Evolutionary conservation across 495 filamentous ascomycete species (phyloP).

Genomic region (Penicillium atrosanguineum): DNA sequence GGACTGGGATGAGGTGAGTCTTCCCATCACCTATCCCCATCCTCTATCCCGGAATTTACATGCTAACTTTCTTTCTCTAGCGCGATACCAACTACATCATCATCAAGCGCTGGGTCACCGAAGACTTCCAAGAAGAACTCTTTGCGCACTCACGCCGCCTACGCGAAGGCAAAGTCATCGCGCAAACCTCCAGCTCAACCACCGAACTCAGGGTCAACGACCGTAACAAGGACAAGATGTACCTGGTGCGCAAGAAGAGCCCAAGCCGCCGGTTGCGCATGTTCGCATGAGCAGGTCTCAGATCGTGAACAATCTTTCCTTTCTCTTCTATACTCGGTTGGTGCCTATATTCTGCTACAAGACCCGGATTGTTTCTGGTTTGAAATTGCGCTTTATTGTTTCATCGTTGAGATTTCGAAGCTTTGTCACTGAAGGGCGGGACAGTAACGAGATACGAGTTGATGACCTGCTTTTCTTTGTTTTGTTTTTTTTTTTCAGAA

Average conservation of each 20-base stretch:
- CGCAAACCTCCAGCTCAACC: slow-evolving; percentile 43
- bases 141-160: slow-evolving; percentile 68
- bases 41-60: neutral
- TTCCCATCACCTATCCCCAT: neutral
- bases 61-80: slow-evolving; percentile 7
- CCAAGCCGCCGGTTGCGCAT: slow-evolving; percentile 33
- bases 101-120: slow-evolving; percentile 73
- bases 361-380: slow-evolving; percentile 12
- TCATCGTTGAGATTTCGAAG: slow-evolving; percentile 25
- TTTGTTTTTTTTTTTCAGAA: slow-evolving; percentile 1
- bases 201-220: slow-evolving; percentile 52
- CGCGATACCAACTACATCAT: slow-evolving; percentile 68
- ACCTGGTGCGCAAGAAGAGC: slow-evolving; percentile 64
- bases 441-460: slow-evolving; percentile 29
- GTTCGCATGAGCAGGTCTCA: slow-evolving; percentile 16
- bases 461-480: slow-evolving; percentile 19
- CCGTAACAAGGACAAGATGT: slow-evolving; percentile 52
- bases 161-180: slow-evolving; percentile 50
- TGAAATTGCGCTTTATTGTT: slow-evolving; percentile 14
- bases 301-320: slow-evolving; percentile 4
- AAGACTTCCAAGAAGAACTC: slow-evolving; percentile 68
- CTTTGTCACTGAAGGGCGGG: slow-evolving; percentile 12
- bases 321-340: slow-evolving; percentile 11
- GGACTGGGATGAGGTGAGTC: slow-evolving; percentile 50
- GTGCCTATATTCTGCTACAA: slow-evolving; percentile 8